phyloP scores from a whole-genome alignment of 2,329 filamentous ascomycete genomes.

The Colletotrichum orbiculare region DNA sequence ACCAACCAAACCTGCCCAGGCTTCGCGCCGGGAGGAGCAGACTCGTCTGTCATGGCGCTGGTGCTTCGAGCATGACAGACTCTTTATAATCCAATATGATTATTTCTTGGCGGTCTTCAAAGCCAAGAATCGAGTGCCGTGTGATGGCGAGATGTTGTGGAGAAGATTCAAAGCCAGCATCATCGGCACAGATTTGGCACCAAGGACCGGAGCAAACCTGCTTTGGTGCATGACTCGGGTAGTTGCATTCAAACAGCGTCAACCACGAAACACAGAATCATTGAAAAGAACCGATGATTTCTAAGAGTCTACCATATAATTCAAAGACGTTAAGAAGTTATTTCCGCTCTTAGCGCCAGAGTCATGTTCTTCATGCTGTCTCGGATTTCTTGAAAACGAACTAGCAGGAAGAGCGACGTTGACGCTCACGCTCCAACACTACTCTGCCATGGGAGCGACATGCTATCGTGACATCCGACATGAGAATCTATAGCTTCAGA shows the following conservation, averaged over 20 bases:
- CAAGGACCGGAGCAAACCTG: neutral
- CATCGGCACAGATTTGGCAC: neutral
- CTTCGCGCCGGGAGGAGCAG: constrained; percentile 1
- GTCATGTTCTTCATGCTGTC: too few relatives aligned
- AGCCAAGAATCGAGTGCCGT: neutral
- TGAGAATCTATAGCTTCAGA: too few relatives aligned
- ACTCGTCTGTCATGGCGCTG: constrained; percentile 14
- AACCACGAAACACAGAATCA: neutral
- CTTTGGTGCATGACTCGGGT: constrained; percentile 19
- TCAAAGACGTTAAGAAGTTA: too few relatives aligned
- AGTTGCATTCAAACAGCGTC: constrained; percentile 1
- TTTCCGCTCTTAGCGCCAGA: too few relatives aligned
- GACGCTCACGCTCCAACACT: too few relatives aligned
- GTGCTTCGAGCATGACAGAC: neutral
- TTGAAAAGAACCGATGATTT: neutral
- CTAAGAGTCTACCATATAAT: neutral
- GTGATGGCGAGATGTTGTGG: constrained; percentile 6
- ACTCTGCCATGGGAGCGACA: too few relatives aligned
- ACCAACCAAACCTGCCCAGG: constrained; percentile 31
- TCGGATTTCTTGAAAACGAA: too few relatives aligned
- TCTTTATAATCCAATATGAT: neutral
- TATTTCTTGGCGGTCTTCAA: fast-evolving
- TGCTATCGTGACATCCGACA: too few relatives aligned
- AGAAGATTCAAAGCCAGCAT: neutral
- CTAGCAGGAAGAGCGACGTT: too few relatives aligned